phyloP scores from a whole-genome alignment of 2,329 filamentous ascomycete species.

The Purpureocillium lavendulum region DNA sequence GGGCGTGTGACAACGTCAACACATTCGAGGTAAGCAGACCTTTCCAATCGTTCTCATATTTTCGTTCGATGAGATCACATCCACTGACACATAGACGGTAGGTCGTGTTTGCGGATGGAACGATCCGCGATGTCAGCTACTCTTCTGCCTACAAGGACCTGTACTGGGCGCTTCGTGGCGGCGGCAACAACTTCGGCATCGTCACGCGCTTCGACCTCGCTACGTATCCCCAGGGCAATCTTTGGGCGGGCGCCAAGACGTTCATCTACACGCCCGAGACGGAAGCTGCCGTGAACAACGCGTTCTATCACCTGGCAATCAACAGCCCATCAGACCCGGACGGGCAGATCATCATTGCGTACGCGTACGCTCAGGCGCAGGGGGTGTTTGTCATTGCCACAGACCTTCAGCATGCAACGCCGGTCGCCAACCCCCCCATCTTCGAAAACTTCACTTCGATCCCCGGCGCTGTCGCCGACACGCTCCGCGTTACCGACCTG shows the following conservation, averaged over 20 bases:
- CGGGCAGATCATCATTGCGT: conserved; percentile 13
- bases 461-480: conserved; percentile 9
- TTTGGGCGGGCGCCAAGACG: conserved; percentile 28
- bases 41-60: too few species aligned
- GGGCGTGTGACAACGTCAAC: conserved; percentile 14
- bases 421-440: conserved; percentile 9
- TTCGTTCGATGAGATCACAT: neutral
- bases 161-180: conserved; percentile 48
- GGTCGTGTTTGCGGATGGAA: conserved; percentile 36
- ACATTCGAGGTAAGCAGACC: conserved; percentile 10
- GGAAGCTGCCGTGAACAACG: conserved; percentile 10
- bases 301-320: conserved; percentile 13
- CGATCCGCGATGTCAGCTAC: conserved; percentile 29
- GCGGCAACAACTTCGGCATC: conserved; percentile 49
- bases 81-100: conserved; percentile 3
- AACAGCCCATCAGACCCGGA: conserved; percentile 11
- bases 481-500: conserved; percentile 10
- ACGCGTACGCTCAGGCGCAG: conserved; percentile 11
- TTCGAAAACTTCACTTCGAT: conserved; percentile 12
- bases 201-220: conserved; percentile 39
- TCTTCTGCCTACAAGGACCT: conserved; percentile 36
- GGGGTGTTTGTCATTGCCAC: conserved; percentile 10
- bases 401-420: conserved; percentile 12
- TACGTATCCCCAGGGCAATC: conserved; percentile 23
- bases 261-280: conserved; percentile 18